A percentile compares a stretch with the other conserved stretches of the same genome.
Conservation (phyloP, 768 basidiomycete species). For the Termitomyces sp. region DNA sequence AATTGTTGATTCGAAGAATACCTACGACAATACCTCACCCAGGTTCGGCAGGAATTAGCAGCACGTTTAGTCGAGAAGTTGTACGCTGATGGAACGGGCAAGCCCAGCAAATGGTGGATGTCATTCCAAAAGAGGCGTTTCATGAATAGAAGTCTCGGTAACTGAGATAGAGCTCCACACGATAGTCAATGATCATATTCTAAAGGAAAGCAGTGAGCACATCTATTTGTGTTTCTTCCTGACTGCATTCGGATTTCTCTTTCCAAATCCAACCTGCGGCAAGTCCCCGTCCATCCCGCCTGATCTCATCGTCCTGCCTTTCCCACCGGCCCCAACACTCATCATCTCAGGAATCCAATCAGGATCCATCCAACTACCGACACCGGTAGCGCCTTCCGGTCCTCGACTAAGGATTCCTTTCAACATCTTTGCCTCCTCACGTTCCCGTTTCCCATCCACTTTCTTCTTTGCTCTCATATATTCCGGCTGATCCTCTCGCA, state of each 20-base stretch:
- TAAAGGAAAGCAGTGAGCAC: slow-evolving; percentile 13
- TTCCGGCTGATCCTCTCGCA: slow-evolving; percentile 90
- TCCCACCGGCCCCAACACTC: slow-evolving; percentile 61
- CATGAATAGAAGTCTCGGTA: slow-evolving; percentile 87
- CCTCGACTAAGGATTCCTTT: slow-evolving; percentile 54
- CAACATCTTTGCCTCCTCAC: slow-evolving; percentile 75
- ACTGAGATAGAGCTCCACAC: slow-evolving; percentile 34
- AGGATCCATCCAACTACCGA: slow-evolving; percentile 91
- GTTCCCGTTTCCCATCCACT: slow-evolving; percentile 66
- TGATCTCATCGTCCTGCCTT: slow-evolving; percentile 54
- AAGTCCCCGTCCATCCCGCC: slow-evolving; percentile 60
- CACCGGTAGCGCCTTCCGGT: slow-evolving; percentile 42
- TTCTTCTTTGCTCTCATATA: slow-evolving; percentile 81
- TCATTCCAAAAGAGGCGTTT: slow-evolving; percentile 97
- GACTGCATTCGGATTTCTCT: slow-evolving; percentile 83
- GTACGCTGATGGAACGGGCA: slow-evolving; percentile 90
- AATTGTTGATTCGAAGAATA: slow-evolving; percentile 52
- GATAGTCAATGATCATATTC: slow-evolving; percentile 10
- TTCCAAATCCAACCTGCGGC: slow-evolving; percentile 84
- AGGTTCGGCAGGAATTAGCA: slow-evolving; percentile 91
- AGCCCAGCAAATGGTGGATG: slow-evolving; percentile 99
- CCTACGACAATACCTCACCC: slow-evolving; percentile 86
- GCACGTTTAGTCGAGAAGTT: slow-evolving; percentile 81
- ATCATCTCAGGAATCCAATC: slow-evolving; percentile 90
- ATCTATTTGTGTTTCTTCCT: slow-evolving; percentile 56